These are phyloP conservation scores for Saccharomycopsis guyanensis DNA, from an alignment of 805 yeast genomes.

Conservation along the genomic window DNA sequence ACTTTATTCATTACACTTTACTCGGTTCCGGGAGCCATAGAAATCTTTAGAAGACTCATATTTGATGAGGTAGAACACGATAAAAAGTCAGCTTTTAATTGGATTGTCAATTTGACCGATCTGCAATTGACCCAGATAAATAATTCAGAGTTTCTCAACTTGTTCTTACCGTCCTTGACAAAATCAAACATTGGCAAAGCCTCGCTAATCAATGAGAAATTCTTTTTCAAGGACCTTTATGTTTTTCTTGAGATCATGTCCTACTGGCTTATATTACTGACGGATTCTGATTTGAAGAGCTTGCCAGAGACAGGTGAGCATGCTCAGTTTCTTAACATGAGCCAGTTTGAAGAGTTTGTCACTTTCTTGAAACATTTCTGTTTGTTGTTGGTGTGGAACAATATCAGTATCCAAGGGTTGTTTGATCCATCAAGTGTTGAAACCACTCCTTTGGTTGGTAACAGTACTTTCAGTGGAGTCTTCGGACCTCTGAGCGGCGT, in stretches of 20 bases:
- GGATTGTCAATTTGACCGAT: slow-evolving; percentile 5
- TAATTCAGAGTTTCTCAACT: slow-evolving; percentile 10
- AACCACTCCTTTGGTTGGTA: slow-evolving; percentile 14
- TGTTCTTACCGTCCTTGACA: slow-evolving; percentile 15
- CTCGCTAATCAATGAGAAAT: slow-evolving; percentile 18
- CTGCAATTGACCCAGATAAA: slow-evolving; percentile 18
- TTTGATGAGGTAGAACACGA: slow-evolving; percentile 20
- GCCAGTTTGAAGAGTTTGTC: slow-evolving; percentile 35
- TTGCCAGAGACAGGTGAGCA: slow-evolving; percentile 29
- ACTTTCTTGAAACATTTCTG: slow-evolving; percentile 43
- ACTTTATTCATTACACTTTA: slow-evolving; percentile 24
- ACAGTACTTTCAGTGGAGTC: not conserved
- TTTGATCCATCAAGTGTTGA: no score
- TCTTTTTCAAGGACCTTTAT: slow-evolving; percentile 22
- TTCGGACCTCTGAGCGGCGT: no score
- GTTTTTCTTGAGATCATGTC: slow-evolving; percentile 48
- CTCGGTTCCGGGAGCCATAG: slow-evolving; percentile 34
- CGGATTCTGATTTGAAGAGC: slow-evolving; percentile 46
- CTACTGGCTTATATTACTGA: slow-evolving; percentile 58
- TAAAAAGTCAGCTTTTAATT: slow-evolving; percentile 8
- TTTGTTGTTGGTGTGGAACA: slow-evolving; percentile 40
- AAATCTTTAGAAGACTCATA: slow-evolving; percentile 29
- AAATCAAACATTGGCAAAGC: no score
- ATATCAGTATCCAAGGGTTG: slow-evolving; percentile 9
- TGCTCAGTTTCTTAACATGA: slow-evolving; percentile 32